A percentile compares a stretch with the other conserved stretches of the same genome.
These are phyloP conservation scores for Chiua virens DNA, from an alignment of 768 basidiomycete species.

Conservation along the genomic window DNA sequence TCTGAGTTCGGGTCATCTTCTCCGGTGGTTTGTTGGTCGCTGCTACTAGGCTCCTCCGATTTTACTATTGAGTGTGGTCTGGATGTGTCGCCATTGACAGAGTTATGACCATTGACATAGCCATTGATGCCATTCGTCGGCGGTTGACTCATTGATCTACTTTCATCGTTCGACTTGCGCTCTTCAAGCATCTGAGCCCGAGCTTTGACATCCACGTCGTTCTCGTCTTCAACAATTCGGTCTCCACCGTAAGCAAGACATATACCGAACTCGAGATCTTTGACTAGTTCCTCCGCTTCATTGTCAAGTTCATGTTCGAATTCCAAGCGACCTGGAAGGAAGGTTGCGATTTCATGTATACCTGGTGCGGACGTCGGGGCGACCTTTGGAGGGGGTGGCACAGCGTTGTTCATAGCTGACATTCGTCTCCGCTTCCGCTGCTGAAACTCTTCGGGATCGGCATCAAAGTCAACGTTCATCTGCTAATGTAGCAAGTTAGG, in stretches of 20 bases:
- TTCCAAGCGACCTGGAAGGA: conserved; percentile 95
- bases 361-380: conserved; percentile 88
- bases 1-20: conserved; percentile 62
- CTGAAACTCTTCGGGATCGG: conserved; percentile 83
- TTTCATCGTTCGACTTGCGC: conserved; percentile 26
- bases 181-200: conserved; percentile 43
- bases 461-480: conserved; percentile 62
- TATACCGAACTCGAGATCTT: conserved; percentile 95
- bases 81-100: conserved; percentile 37
- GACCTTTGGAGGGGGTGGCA: conserved; percentile 60
- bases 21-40: conserved; percentile 33
- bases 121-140: conserved; percentile 25
- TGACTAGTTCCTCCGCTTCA: conserved; percentile 93
- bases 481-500: conserved; percentile 8
- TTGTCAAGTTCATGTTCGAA: conserved; percentile 98
- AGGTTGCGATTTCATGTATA: conserved; percentile 89
- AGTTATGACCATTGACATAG: conserved; percentile 34
- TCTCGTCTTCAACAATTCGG: conserved; percentile 72
- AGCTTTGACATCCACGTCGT: conserved; percentile 70
- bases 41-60: conserved; percentile 46
- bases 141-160: conserved; percentile 23
- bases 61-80: conserved; percentile 31
- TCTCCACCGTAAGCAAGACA: conserved; percentile 85
- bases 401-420: conserved; percentile 67
- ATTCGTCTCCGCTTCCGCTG: conserved; percentile 87